Evolutionary conservation across 129 eudicot species (phyloP).

Genomic region (Silybum marianum): DNA sequence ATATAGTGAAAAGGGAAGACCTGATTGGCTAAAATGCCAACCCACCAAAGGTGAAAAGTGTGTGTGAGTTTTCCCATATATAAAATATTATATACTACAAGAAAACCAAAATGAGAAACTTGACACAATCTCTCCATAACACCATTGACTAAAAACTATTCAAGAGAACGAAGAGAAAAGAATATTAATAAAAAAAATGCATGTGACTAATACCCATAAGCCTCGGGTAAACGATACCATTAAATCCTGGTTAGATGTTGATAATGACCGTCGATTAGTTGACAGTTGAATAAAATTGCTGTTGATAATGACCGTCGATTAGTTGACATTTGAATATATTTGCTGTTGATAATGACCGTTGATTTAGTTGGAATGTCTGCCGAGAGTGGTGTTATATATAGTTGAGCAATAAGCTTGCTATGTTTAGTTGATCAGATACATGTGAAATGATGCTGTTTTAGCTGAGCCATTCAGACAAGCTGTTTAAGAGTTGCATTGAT

Average conservation of each 20-base stretch:
- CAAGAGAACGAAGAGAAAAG: not conserved
- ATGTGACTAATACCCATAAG: slow-evolving; percentile 41
- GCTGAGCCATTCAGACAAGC: slow-evolving; percentile 90
- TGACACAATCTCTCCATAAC: slow-evolving; percentile 4
- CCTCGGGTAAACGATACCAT: slow-evolving; percentile 68
- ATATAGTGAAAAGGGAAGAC: too few species aligned
- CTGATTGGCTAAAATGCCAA: too few species aligned
- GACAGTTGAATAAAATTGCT: not conserved
- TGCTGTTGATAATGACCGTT: not conserved
- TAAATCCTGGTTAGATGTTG: slow-evolving; percentile 82
- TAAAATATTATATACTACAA: too few species aligned
- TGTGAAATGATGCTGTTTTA: slow-evolving; percentile 86
- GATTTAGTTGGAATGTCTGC: slow-evolving; percentile 37
- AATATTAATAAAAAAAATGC: slow-evolving; percentile 24
- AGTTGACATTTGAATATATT: not conserved
- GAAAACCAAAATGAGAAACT: not conserved
- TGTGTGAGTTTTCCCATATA: too few species aligned
- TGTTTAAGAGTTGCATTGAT: slow-evolving; percentile 64
- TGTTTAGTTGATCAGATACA: slow-evolving; percentile 86
- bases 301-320: slow-evolving; percentile 4
- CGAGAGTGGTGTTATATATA: slow-evolving; percentile 67
- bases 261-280: slow-evolving; percentile 55
- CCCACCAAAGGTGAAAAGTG: too few species aligned
- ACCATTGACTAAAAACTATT: not conserved
- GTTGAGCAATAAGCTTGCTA: slow-evolving; percentile 86